Evolutionary conservation across 1,139 yeast genomes (phyloP), one percentile per base, ranked within the genome.

Genomic region (Suhomyces bokatorum): DNA sequence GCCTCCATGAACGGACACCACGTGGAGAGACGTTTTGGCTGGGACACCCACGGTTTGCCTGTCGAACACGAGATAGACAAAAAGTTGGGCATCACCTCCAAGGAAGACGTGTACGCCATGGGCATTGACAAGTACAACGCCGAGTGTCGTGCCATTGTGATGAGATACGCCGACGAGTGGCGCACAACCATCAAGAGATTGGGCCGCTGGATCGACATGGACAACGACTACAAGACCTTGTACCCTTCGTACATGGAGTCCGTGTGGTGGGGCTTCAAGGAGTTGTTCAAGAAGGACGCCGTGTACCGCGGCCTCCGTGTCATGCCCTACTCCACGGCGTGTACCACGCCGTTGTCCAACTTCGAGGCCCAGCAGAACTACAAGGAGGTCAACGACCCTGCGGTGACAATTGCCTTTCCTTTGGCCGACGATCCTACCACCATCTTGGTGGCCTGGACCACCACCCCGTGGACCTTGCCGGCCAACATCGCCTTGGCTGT

Each of bases 31-130:
- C 81, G 98, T 62, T 93, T 95, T 55, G 99, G 99, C 50, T 93
- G 99, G 99, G 99, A 93, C 70, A 93, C 99, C 45, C 99, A 93
- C 66, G 99, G 99, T 46, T 82, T 93, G 56, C 99, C 99, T 41
- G 91, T 93, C 46, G 99, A 93, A 73, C 96, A 93, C 67, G 97
- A 91, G 68, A 93, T 93, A 58, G 99, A 93, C 87, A 93, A 93
- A 85, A 87, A 88, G 64, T 80, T 93, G 58, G 96, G 96, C 35
- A 89, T 93, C 69, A 85, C 87, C 47, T 87, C 96, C 58, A 93
- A 91, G 68, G 93, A 87, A 43, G 99, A 95, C 62, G 99, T 93
- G 45, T 83, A 89, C 85, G 80, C 81, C 44, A 79, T 87, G 83
- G 99, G 99, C 59, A 87, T 93, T 57, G 97, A 81, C 66, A 88